Percentiles rank a stretch among this genome's conserved stretches.
Evolutionary conservation across 331 rosid species (phyloP).

Genomic region (Prunus yedoensis): DNA sequence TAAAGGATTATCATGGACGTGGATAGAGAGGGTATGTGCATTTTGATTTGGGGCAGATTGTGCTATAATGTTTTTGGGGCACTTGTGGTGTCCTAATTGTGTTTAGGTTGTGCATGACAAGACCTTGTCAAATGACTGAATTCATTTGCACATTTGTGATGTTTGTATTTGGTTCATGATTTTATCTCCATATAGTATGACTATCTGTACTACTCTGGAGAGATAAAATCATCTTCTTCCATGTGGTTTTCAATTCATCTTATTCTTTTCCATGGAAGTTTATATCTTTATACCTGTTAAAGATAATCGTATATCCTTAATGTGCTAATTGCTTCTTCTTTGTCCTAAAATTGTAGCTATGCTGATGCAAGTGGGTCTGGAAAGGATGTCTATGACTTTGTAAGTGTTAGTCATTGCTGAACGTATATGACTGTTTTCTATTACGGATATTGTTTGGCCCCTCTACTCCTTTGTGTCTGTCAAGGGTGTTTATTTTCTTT

Average conservation of each 20-base stretch:
- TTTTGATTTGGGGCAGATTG: background rate
- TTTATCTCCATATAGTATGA: background rate
- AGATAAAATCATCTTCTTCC: background rate
- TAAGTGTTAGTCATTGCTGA: constrained; percentile 30
- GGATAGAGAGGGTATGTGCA: too few species aligned
- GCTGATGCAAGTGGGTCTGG: constrained; percentile 72
- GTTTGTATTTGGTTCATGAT: background rate
- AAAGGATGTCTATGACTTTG: constrained; percentile 74
- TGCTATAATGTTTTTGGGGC: background rate
- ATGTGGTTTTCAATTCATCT: background rate
- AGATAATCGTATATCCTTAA: background rate
- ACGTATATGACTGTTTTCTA: background rate
- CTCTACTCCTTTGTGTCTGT: background rate
- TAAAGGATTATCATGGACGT: background rate
- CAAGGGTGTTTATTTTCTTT: background rate
- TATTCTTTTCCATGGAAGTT: background rate
- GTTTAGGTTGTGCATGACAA: background rate
- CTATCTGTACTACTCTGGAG: background rate
- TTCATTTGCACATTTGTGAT: background rate
- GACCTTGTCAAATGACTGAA: background rate
- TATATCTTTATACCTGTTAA: background rate
- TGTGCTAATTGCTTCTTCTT: background rate
- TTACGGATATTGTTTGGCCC: background rate
- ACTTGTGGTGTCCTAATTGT: background rate
- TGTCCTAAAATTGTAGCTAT: constrained; percentile 35